phyloP scores from a whole-genome alignment of 1,284 basidiomycete species.

The Trametes sp. region DNA sequence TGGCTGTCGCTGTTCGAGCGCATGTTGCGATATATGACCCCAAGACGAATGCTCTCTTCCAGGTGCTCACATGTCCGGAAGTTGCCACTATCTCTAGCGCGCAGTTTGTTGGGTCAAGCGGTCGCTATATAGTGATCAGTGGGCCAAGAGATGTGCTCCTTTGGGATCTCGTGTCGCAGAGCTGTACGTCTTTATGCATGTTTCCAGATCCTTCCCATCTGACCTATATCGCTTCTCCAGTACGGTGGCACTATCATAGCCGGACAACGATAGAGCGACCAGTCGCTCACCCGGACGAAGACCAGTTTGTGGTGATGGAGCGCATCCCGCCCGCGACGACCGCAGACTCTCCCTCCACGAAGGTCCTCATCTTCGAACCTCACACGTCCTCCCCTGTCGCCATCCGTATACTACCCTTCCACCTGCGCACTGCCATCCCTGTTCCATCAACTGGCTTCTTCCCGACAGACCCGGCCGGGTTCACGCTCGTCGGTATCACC shows the following conservation, averaged over 20 bases:
- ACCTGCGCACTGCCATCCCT: constrained; percentile 58
- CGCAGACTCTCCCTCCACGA: constrained; percentile 45
- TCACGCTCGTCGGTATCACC: constrained; percentile 72
- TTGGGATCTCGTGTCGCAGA: constrained; percentile 84
- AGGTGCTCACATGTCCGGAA: constrained; percentile 68
- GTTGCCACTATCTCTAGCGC: constrained; percentile 53
- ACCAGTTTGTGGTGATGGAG: constrained; percentile 66
- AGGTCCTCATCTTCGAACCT: constrained; percentile 57
- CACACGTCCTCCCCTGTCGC: constrained; percentile 52
- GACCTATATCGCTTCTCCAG: constrained; percentile 47
- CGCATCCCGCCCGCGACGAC: constrained; percentile 38
- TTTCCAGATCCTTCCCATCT: too few relatives aligned
- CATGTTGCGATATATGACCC: constrained; percentile 86
- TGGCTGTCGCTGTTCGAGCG: constrained; percentile 77
- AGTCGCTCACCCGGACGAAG: constrained; percentile 61
- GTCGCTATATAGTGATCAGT: constrained; percentile 67
- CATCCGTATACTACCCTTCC: constrained; percentile 64
- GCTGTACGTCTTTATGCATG: constrained; percentile 27
- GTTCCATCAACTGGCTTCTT: constrained; percentile 48
- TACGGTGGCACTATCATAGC: constrained; percentile 63
- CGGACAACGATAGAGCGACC: constrained; percentile 50
- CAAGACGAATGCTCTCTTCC: constrained; percentile 67
- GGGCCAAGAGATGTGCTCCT: constrained; percentile 64
- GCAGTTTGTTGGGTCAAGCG: constrained; percentile 70
- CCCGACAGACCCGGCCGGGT: constrained; percentile 44